Base-by-base conservation (phyloP, 1,284 basidiomycete species). In the Apiotrichum mycotoxinovorans region DNA sequence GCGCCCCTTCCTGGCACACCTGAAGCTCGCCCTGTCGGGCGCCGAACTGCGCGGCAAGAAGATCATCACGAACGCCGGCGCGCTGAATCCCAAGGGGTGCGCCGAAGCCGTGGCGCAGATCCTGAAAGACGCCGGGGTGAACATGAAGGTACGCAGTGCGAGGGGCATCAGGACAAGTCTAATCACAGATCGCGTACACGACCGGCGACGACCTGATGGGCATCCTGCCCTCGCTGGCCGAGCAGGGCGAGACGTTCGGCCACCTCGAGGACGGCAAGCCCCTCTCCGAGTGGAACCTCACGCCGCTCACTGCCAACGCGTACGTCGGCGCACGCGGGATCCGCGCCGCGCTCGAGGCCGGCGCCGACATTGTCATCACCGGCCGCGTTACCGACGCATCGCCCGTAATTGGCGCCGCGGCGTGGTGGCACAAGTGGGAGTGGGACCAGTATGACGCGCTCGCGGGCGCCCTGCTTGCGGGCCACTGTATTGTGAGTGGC, bases 361-460 rank as follows among this genome's bases (percentile, higher is more conserved):
- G 67, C 20, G 65, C 66, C 3, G 66, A 68, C 43, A 62, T 69
- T 22, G 58, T 68, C 41, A 64, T 69, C 22, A 65, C 64, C 2
- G 67, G 67, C 0, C 52, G 67, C 4, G 63, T 64, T 3, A 64
- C 65, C 11, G 67, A 67, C 42, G 65, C 65, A 2, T 60, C 58
- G 18, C 60, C 61, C 2, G 60, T 62, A 23, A 62, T 63, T 20
- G 62, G 51, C 11, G 57, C 60, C n/a, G 63, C 67, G 0, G 62
- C 62, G 7, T 66, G 65, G 65, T 61, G 52, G 49, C 62, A 66
- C 50, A 42, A 41, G 9, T 68, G 67, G 67, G 22, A 26, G 1
- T 58, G 60, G 56, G 46, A 55, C 37, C 43, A 63, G 18, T 64
- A 55, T 35, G 56, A 64, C 33, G 53, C 53, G 15, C 57, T 68